A percentile compares a stretch with the other conserved stretches of the same genome.
These are phyloP conservation scores for Warburgia ugandensis DNA, from an alignment of 164 flowering plant species.

Conservation along the genomic window DNA sequence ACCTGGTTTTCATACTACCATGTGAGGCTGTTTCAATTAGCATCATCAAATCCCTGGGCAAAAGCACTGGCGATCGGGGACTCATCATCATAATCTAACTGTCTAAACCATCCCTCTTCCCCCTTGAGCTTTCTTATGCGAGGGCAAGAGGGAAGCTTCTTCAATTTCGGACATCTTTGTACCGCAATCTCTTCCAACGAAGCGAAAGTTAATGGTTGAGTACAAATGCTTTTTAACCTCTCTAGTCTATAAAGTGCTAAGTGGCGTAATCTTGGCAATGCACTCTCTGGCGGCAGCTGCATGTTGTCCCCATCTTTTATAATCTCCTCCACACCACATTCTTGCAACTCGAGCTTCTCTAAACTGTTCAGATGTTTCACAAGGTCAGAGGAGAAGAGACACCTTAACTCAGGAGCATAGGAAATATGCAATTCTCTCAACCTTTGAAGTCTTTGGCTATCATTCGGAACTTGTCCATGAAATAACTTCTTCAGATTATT, in stretches of 20 bases:
- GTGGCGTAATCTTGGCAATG: background rate
- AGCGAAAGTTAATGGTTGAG: background rate
- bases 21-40: too few relatives aligned
- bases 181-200: background rate
- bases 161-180: background rate
- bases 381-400: background rate
- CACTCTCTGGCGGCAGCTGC: background rate
- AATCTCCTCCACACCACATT: background rate
- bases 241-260: background rate
- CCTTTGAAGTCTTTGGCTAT: background rate
- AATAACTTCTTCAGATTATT: background rate
- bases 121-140: too few relatives aligned
- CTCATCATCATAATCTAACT: too few relatives aligned
- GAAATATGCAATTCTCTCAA: background rate
- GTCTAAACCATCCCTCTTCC: too few relatives aligned
- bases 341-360: background rate
- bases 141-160: background rate
- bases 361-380: background rate
- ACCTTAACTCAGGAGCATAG: background rate
- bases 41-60: too few relatives aligned
- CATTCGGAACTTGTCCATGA: background rate
- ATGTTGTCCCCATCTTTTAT: background rate
- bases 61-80: too few relatives aligned
- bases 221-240: background rate
- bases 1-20: too few relatives aligned